A percentile compares a stretch with the other conserved stretches of the same genome.
phyloP scores from a whole-genome alignment of 805 yeast species.

The Sugiyamaella marilandica region DNA sequence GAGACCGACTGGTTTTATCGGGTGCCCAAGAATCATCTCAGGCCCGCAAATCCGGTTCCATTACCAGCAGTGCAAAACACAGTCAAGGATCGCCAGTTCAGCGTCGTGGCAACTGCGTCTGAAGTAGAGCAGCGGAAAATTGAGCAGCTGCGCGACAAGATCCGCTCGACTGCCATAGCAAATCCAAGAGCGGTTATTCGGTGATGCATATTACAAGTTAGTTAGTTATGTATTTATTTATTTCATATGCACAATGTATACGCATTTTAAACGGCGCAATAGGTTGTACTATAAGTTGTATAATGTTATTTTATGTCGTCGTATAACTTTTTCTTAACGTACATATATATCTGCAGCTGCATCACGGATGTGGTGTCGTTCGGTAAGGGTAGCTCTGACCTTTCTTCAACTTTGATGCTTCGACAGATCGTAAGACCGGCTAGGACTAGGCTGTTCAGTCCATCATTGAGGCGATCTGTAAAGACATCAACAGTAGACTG shows the following conservation, averaged over 20 bases:
- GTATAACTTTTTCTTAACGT: too few relatives aligned
- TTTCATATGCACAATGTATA: background rate
- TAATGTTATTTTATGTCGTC: too few relatives aligned
- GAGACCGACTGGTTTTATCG: constrained; percentile 68
- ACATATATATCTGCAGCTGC: too few relatives aligned
- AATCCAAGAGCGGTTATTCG: constrained; percentile 1
- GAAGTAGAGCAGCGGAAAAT: constrained; percentile 8
- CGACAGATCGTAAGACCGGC: too few relatives aligned
- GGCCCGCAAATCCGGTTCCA: constrained; percentile 5
- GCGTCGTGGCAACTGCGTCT: constrained; percentile 22
- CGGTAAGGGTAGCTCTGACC: too few relatives aligned
- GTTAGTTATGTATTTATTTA: background rate
- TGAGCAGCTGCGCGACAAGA: constrained; percentile 10
- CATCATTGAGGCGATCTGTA: constrained; percentile 3
- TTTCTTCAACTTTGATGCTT: too few relatives aligned
- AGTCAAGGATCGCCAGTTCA: constrained; percentile 20
- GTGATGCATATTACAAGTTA: background rate
- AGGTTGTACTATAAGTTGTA: too few relatives aligned
- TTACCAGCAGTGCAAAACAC: background rate
- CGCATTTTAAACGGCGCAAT: too few relatives aligned
- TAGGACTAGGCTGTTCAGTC: too few relatives aligned
- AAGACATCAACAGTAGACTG: constrained; percentile 54
- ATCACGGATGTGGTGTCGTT: too few relatives aligned
- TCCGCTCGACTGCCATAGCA: constrained; percentile 1
- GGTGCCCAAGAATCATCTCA: constrained; percentile 38